Evolutionary conservation across 768 basidiomycete genomes (phyloP), one percentile per base, ranked within the genome.

Genomic region (Agrocybe pediades): DNA sequence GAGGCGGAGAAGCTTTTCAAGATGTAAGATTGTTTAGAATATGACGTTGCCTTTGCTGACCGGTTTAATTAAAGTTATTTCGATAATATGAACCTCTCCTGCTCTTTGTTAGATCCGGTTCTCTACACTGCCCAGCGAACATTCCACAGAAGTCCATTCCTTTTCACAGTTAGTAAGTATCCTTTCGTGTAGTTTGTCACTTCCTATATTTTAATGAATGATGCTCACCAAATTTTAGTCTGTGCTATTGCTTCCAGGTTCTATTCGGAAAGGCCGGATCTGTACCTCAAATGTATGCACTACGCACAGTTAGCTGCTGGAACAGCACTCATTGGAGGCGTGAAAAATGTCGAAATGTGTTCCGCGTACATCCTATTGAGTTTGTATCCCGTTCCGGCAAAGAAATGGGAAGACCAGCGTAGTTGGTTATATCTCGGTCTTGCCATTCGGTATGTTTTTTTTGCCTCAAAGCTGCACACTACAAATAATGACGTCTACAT

Each of bases 371-470:
- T 92, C 51, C 71, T 91, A 20, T 73, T 92, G 59, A 85, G 89
- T 65, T 68, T 98, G 60, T 88, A 89, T 70, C 84, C 86, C 50
- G 77, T 90, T 0, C 90, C 90, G 1, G 79, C 85, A 0, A 81
- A 83, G 46, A 81, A 85, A 25, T 95, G 92, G 87, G 92, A 95
- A 63, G 92, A 96, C 58, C 92, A 96, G 63, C 80, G 92, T 23
- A 87, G 87, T 47, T 97, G 92, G 90, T 69, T 95, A 44, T 93
- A 90, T 68, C 85, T 95, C 19, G 94, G 94, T 6, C 76, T 95
- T 24, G 93, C 92, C 7, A 93, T 95, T 55, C 79, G 92, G 90
- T 89, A 61, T 25, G 72, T 46, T 39, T 25, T 13, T 42, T 43
- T 58, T 27, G 54, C 49, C 27, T 24, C 33, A 33, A 30, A 47